Conservation (phyloP, 169 alveolate species). For the Plasmodium coatneyi region DNA sequence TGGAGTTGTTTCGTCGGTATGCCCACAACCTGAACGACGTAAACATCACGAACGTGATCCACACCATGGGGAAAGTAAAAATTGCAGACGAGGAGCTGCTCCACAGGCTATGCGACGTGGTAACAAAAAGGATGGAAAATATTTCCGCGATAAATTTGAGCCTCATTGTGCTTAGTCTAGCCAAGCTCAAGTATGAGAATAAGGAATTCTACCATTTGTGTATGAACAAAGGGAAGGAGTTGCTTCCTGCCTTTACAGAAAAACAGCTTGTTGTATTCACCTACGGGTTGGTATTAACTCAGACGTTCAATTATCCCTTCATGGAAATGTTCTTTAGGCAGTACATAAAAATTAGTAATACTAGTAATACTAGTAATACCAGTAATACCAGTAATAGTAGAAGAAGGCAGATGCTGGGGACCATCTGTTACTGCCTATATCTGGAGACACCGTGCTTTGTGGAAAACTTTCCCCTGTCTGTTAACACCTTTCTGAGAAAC, state of each 20-base stretch:
- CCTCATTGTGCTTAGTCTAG: slow-evolving; percentile 33
- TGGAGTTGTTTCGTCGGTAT: slow-evolving; percentile 6
- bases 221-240: slow-evolving; percentile 46
- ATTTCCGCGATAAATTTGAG: slow-evolving; percentile 54
- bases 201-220: slow-evolving; percentile 7
- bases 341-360: background rate
- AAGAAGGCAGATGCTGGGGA: slow-evolving; percentile 13
- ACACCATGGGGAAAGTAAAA: slow-evolving; percentile 54
- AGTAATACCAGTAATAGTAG: background rate
- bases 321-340: slow-evolving; percentile 33
- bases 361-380: background rate
- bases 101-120: slow-evolving; percentile 27
- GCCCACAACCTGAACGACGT: slow-evolving; percentile 35
- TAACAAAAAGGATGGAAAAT: slow-evolving; percentile 19
- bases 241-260: slow-evolving; percentile 18
- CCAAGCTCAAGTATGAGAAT: slow-evolving; percentile 35
- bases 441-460: slow-evolving; percentile 24
- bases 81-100: slow-evolving; percentile 15
- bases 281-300: slow-evolving; percentile 24
- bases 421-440: slow-evolving; percentile 33
- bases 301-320: slow-evolving; percentile 36
- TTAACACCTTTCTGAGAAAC: slow-evolving; percentile 11
- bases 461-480: slow-evolving; percentile 26
- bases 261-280: slow-evolving; percentile 54
- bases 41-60: slow-evolving; percentile 27